A percentile compares a stretch with the other conserved stretches of the same genome.
These are phyloP conservation scores for Aspergillus sp. DNA, from an alignment of 2,329 filamentous ascomycete genomes.

Conservation along the genomic window DNA sequence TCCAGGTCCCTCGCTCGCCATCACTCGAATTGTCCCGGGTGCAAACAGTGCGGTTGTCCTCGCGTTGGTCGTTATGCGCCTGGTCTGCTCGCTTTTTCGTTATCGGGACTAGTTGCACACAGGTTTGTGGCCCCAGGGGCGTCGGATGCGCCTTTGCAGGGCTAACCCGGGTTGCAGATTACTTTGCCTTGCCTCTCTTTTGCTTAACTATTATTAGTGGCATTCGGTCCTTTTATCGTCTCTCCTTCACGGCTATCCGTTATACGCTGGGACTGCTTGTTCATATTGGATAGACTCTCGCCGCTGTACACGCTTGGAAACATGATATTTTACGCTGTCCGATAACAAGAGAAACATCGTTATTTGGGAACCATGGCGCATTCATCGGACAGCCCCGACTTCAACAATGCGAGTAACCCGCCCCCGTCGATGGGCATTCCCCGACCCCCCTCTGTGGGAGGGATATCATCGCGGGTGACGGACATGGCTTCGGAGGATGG, in stretches of 20 bases:
- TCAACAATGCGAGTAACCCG: slow-evolving; percentile 30
- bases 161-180: background rate
- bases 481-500: slow-evolving; percentile 47
- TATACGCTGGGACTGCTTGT: background rate
- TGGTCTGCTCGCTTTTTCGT: background rate
- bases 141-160: background rate
- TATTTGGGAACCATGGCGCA: slow-evolving; percentile 14
- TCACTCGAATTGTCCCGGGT: background rate
- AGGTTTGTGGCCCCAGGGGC: background rate
- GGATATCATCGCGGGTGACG: slow-evolving; percentile 65
- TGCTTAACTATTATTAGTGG: background rate
- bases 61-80: background rate
- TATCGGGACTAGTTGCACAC: background rate
- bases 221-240: background rate
- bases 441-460: slow-evolving; percentile 30
- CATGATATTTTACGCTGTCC: slow-evolving; percentile 14
- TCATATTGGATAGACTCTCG: background rate
- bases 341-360: slow-evolving; percentile 6
- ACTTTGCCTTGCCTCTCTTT: background rate
- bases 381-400: slow-evolving; percentile 20
- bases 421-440: slow-evolving; percentile 47
- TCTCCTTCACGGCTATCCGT: background rate
- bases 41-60: background rate
- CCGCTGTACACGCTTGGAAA: slow-evolving; percentile 4
- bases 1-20: background rate